Base-by-base conservation (phyloP, 371 early-diverging fungal genomes). In the Mucor indicus region DNA sequence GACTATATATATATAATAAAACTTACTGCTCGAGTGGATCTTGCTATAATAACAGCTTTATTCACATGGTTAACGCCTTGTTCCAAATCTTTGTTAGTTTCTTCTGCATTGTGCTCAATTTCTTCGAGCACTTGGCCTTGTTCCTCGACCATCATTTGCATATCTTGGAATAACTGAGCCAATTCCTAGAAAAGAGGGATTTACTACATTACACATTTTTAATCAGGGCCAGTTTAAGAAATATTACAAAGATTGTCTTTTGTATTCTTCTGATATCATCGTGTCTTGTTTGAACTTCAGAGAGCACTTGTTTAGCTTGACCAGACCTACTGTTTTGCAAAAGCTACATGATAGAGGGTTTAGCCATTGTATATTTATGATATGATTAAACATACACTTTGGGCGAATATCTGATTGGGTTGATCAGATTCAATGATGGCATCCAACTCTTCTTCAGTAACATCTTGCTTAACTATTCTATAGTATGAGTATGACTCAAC, bases 221-320 rank as follows among this genome's bases (percentile, higher is more conserved):
- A n/a, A n/a, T n/a, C n/a, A n/a, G n/a, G n/a, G n/a, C n/a, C n/a
- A n/a, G n/a, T n/a, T n/a, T n/a, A n/a, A n/a, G n/a, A n/a, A n/a
- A n/a, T 48, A 49, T 53, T 68, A 89, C 90, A 36, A 91, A 57
- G 48, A 92, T 89, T 7, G 86, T 85, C 61, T 84, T 81, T 62
- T 92, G 93, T 54, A 95, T 93, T 60, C 85, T 82, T 51, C 89
- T 80, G 38, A 95, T 90, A 51, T 95, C 95, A 47, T 87, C 80
- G 57, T 95, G 95, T 50, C 91, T 74, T 40, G 83, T 81, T 64
- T 92, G 91, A 22, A 95, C 91, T 68, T 92, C 93, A 32, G 76
- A 72, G 25, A 95, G 61, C 6, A 90, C 93, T 32, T 81, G 72
- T 33, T 76, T 75, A 22, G 95, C 95, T 56, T 92, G 90, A 10